These are phyloP conservation scores for Penicillium sclerotigenum DNA, from an alignment of 2,329 filamentous ascomycete species.

Conservation along the genomic window DNA sequence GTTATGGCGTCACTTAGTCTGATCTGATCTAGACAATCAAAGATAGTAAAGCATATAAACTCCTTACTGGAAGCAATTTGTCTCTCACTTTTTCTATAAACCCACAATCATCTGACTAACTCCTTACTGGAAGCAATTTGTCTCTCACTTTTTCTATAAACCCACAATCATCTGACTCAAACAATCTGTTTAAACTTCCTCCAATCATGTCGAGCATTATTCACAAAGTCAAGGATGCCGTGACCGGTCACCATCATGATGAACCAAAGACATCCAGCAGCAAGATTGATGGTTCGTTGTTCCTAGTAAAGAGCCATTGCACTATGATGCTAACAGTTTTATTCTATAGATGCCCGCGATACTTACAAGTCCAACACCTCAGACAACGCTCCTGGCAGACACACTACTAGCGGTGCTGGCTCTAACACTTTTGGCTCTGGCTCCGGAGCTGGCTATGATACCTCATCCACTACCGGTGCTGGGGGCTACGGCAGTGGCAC, in stretches of 20 bases:
- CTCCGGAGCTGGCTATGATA: conserved; percentile 3
- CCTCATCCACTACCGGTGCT: background rate
- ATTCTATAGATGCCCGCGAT: conserved; percentile 6
- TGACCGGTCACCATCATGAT: conserved; percentile 34
- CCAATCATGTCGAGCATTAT: conserved; percentile 48
- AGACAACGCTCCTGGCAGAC: background rate
- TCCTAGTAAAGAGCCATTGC: background rate
- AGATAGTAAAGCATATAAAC: conserved; percentile 11
- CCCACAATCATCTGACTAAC: background rate
- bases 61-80: background rate
- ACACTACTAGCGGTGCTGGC: conserved; percentile 1
- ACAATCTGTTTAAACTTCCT: background rate
- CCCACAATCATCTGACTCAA: background rate
- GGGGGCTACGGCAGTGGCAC: background rate
- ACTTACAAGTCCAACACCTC: conserved; percentile 3
- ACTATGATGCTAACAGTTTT: background rate
- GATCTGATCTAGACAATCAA: background rate
- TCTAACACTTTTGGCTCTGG: conserved; percentile 10
- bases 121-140: background rate
- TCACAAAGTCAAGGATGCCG: conserved; percentile 49
- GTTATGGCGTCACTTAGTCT: conserved; percentile 20
- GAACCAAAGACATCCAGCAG: conserved; percentile 22
- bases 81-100: background rate
- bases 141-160: background rate
- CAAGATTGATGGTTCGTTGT: conserved; percentile 10